Evolutionary conservation across 352 stramenopile species (phyloP).

Genomic region (Globisporangium barbulae): DNA sequence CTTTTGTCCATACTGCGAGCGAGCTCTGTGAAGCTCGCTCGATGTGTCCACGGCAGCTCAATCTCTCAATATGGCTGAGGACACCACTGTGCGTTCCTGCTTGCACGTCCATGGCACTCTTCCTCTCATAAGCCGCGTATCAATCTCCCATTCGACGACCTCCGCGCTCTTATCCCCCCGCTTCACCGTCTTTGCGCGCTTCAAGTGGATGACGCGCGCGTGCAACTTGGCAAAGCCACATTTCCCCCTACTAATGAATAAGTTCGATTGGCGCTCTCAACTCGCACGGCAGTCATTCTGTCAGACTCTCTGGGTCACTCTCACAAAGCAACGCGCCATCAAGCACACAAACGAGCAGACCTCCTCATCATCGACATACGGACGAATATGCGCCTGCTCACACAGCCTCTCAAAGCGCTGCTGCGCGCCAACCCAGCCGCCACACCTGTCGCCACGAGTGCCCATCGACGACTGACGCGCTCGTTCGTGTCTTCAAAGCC

Average conservation of each 20-base stretch:
- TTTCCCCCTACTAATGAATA: too few species aligned
- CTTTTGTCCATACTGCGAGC: too few species aligned
- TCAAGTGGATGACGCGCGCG: conserved; percentile 20
- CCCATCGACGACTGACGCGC: neutral
- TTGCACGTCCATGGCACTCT: neutral
- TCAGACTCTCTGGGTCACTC: neutral
- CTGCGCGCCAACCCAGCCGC: neutral
- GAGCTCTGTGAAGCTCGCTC: too few species aligned
- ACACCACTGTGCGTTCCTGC: neutral
- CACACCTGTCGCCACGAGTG: neutral
- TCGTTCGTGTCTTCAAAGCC: neutral
- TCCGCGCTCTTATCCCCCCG: conserved; percentile 1
- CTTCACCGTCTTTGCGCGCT: conserved; percentile 7
- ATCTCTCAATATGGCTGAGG: neutral
- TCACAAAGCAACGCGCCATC: conserved; percentile 15
- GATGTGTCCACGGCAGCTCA: too few species aligned
- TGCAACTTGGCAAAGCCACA: conserved; percentile 13
- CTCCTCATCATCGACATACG: neutral
- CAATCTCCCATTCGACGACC: neutral
- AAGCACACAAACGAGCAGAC: conserved; percentile 3
- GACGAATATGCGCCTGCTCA: conserved; percentile 13
- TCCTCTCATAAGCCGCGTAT: neutral
- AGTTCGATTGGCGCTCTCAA: too few species aligned
- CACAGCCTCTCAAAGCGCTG: conserved; percentile 12
- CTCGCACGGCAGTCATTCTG: neutral